Percentiles rank a stretch among this genome's conserved stretches.
Conservation (phyloP, 2,329 filamentous ascomycete species). For the Pseudocercospora cruenta region DNA sequence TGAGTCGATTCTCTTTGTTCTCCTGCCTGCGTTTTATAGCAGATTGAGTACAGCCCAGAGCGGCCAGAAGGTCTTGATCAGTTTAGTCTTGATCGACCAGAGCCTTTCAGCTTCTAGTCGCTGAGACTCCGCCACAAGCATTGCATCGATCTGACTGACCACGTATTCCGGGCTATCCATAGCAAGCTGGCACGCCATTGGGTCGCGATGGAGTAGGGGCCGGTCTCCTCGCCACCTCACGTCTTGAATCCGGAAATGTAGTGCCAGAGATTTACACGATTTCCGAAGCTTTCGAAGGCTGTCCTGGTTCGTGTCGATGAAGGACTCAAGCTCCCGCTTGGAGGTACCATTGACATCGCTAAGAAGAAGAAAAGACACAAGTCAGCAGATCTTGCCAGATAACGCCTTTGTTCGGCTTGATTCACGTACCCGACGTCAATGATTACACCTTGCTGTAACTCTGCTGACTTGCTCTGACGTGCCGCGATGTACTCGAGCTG, state of each 20-base stretch:
- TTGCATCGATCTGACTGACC: not conserved
- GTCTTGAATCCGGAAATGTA: not conserved
- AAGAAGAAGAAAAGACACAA: not conserved
- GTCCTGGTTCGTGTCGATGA: not conserved
- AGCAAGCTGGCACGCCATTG: not conserved
- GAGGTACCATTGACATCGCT: too few relatives aligned
- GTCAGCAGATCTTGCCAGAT: not conserved
- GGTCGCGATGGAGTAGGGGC: too few relatives aligned
- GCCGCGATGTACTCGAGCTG: not conserved
- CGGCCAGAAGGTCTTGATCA: not conserved
- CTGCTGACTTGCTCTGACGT: not conserved
- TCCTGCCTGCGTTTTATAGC: not conserved
- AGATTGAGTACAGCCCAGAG: not conserved
- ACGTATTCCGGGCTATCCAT: not conserved
- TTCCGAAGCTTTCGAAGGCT: not conserved
- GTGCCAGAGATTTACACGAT: not conserved
- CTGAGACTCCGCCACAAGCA: not conserved
- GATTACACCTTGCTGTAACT: not conserved
- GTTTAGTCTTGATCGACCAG: not conserved
- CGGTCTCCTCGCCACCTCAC: too few relatives aligned
- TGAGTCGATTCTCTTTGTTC: too few relatives aligned
- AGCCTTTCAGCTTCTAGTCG: not conserved
- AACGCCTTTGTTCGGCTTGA: not conserved
- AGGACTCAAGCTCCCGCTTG: not conserved
- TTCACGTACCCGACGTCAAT: not conserved